Evolutionary conservation across 2,329 filamentous ascomycete species (phyloP), one percentile per base, ranked within the genome.

Genomic region (Aspergillus cejpii): DNA sequence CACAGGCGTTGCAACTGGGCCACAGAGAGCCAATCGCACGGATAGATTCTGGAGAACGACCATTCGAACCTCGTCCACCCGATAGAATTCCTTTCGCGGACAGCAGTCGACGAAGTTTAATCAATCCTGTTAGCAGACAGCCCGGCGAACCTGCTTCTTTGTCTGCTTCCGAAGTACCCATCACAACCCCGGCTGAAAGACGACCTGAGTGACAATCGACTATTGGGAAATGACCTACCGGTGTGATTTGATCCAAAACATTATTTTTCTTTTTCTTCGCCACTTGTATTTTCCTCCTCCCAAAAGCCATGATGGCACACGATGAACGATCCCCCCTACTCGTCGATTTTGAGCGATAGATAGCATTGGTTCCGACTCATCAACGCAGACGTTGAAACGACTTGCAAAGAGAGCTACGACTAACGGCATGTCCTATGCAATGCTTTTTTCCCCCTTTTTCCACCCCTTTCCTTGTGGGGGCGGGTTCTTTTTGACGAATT

Each of bases 301-400:
- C 10, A 45, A 43, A 34, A 26, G 40, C 45, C 27, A 47, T 48
- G 48, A 49, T 40, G 37, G 42, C 28, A 46, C 43, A 54, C 36
- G 49, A 54, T 50, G 49, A 55, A 59, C 49, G 55, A 60, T 50
- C 44, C 43, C 52, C 44, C 43, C 52, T 49, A 45, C 50, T 12
- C 45, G 50, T 52, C 50, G 37, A 48, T 56, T 49, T 59, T 51
- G 54, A 62, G 54, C 54, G 55, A 61, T 62, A 63, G 59, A 61
- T 53, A 58, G 57, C 54, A 52, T 62, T 57, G 39, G 52, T 55
- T 51, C 53, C 41, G 51, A 53, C 47, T 44, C 14, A 37, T 47
- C 46, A n/a, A 51, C 40, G 31, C 34, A 40, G 31, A 33, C 37
- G 39, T 39, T 36, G 46, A 46, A 45, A 54, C 28, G 49, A 53